phyloP scores from a whole-genome alignment of 139 green algal genomes.

The Closterium sp. region DNA sequence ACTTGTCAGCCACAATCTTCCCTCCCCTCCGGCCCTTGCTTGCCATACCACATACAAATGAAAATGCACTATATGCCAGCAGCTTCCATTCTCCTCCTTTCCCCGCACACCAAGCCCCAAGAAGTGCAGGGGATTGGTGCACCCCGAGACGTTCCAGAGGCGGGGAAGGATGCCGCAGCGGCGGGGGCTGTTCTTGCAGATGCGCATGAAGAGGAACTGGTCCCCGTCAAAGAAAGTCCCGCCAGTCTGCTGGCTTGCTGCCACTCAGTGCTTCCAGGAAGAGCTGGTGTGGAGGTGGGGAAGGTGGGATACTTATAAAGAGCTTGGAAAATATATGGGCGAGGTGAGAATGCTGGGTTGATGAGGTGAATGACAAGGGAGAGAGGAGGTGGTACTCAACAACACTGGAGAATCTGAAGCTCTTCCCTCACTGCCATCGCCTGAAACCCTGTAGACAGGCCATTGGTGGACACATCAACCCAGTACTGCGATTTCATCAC shows the following conservation, averaged over 20 bases:
- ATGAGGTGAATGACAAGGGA: neutral
- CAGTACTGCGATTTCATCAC: too few species aligned
- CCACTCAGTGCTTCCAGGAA: neutral
- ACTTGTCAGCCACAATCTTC: neutral
- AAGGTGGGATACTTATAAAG: neutral
- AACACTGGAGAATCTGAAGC: too few species aligned
- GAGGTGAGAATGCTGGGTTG: neutral
- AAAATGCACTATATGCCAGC: conserved; percentile 8
- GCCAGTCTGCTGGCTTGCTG: neutral
- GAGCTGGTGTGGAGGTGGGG: neutral
- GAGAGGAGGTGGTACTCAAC: too few species aligned
- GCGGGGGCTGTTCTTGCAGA: neutral
- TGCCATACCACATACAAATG: conserved; percentile 6
- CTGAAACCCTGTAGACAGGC: too few species aligned
- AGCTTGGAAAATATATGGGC: neutral
- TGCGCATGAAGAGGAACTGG: neutral
- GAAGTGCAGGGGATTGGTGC: conserved; percentile 6
- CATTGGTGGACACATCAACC: too few species aligned
- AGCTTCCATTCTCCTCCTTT: conserved; percentile 3
- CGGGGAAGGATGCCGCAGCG: neutral
- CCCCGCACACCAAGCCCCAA: neutral
- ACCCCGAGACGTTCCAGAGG: conserved; percentile 8
- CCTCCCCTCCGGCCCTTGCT: neutral
- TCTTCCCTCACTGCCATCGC: too few species aligned
- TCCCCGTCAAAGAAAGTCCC: neutral